Conservation (phyloP, 2,329 filamentous ascomycete genomes). For the Zymoseptoria crescenta region DNA sequence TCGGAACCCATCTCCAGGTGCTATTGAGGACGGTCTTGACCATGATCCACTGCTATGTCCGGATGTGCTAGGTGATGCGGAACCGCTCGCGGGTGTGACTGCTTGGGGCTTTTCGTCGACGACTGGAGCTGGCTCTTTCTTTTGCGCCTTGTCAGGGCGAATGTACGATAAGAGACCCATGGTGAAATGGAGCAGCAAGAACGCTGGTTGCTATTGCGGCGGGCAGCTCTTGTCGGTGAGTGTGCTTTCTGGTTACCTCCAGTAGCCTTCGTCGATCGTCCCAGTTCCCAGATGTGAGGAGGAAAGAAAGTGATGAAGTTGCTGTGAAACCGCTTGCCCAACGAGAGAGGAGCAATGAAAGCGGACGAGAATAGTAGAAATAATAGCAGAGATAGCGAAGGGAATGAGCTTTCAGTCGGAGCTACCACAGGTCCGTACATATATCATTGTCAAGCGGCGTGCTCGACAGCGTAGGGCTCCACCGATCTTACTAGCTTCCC, state of each 20-base stretch:
- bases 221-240: background rate
- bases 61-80: conserved; percentile 8
- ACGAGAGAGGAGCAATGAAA: background rate
- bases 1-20: conserved; percentile 28
- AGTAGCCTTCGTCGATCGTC: background rate
- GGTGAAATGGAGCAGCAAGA: background rate
- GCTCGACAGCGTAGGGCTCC: background rate
- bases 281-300: background rate
- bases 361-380: background rate
- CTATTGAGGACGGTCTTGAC: conserved; percentile 31
- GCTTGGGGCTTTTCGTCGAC: conserved; percentile 11
- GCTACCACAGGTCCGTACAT: background rate
- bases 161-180: conserved; percentile 22
- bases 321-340: background rate
- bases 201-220: background rate
- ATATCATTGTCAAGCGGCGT: background rate
- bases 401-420: background rate
- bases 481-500: background rate
- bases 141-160: conserved; percentile 14
- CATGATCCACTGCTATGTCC: conserved; percentile 20
- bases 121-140: conserved; percentile 9
- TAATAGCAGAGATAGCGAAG: background rate
- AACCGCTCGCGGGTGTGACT: conserved; percentile 4
- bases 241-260: background rate
- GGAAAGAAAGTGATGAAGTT: background rate